Evolutionary conservation across 805 yeast species (phyloP).

Genomic region (Candida verbasci): DNA sequence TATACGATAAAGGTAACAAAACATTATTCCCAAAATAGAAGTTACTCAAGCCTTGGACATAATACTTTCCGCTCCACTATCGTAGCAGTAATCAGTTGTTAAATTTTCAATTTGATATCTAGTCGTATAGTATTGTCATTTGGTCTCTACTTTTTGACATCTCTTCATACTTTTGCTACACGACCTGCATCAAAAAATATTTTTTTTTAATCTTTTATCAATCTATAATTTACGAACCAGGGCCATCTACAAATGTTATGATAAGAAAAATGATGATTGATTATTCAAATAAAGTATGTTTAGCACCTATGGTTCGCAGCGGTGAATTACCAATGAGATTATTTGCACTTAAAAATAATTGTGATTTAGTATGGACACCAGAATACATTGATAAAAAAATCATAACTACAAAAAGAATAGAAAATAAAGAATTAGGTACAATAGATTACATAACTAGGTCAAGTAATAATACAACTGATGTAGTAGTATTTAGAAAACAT

Average conservation of each 20-base stretch:
- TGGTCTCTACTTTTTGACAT: too few relatives aligned
- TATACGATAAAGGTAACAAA: too few relatives aligned
- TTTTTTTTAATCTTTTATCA: too few relatives aligned
- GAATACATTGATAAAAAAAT: constrained; percentile 88
- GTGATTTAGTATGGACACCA: constrained; percentile 93
- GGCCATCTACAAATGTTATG: not conserved
- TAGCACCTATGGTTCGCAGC: constrained; percentile 96
- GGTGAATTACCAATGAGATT: constrained; percentile 92
- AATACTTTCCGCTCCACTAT: too few relatives aligned
- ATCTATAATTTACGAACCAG: too few relatives aligned
- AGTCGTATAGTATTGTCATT: too few relatives aligned
- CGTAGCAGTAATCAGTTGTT: too few relatives aligned
- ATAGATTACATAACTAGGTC: constrained; percentile 48
- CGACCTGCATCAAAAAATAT: too few relatives aligned
- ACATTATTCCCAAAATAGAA: too few relatives aligned
- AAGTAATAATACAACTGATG: constrained; percentile 17
- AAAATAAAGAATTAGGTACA: constrained; percentile 53
- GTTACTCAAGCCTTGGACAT: too few relatives aligned
- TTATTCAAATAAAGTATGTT: constrained; percentile 72
- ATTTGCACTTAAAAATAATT: constrained; percentile 76
- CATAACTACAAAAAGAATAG: constrained; percentile 60
- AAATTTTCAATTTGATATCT: too few relatives aligned
- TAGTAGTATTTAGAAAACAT: constrained; percentile 69
- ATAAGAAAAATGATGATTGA: constrained; percentile 44
- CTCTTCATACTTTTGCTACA: too few relatives aligned